Evolutionary conservation across 2,329 filamentous ascomycete genomes (phyloP).

Genomic region (Decorospora gaudefroyi): DNA sequence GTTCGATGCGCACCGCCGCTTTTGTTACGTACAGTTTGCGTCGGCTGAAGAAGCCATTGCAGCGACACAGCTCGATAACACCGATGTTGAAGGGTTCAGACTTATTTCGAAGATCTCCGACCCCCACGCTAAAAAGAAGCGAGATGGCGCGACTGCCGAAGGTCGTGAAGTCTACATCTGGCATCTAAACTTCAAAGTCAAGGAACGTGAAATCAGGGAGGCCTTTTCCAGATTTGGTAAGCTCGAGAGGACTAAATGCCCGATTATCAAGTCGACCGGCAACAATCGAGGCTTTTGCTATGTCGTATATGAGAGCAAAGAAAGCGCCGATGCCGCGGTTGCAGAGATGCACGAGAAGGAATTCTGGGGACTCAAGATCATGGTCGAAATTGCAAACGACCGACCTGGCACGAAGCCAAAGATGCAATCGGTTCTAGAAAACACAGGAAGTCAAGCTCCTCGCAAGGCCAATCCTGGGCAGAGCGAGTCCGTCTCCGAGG

Average conservation of each 20-base stretch:
- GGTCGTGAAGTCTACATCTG: conserved; percentile 84
- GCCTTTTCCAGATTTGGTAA: conserved; percentile 76
- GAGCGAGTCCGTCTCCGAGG: conserved; percentile 33
- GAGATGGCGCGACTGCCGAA: conserved; percentile 81
- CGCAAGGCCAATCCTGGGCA: conserved; percentile 46
- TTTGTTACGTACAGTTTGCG: conserved; percentile 94
- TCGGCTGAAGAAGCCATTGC: conserved; percentile 50
- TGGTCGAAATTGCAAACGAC: conserved; percentile 58
- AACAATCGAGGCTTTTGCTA: conserved; percentile 79
- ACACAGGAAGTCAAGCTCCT: conserved; percentile 44
- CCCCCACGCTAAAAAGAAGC: conserved; percentile 74
- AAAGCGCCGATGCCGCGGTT: conserved; percentile 67
- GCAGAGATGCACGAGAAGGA: conserved; percentile 70
- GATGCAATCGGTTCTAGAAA: conserved; percentile 53
- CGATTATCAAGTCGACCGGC: conserved; percentile 65
- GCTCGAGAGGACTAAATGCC: conserved; percentile 72
- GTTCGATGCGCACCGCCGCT: conserved; percentile 83
- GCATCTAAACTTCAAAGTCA: conserved; percentile 81
- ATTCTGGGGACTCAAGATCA: conserved; percentile 68
- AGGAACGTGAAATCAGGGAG: conserved; percentile 70
- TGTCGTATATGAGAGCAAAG: conserved; percentile 71
- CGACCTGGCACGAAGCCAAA: conserved; percentile 54
- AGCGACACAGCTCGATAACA: conserved; percentile 74
- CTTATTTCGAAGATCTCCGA: conserved; percentile 84
- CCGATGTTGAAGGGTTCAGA: conserved; percentile 66